Base-by-base conservation (phyloP, 179 eudicot genomes). In the Beta corolliflora region DNA sequence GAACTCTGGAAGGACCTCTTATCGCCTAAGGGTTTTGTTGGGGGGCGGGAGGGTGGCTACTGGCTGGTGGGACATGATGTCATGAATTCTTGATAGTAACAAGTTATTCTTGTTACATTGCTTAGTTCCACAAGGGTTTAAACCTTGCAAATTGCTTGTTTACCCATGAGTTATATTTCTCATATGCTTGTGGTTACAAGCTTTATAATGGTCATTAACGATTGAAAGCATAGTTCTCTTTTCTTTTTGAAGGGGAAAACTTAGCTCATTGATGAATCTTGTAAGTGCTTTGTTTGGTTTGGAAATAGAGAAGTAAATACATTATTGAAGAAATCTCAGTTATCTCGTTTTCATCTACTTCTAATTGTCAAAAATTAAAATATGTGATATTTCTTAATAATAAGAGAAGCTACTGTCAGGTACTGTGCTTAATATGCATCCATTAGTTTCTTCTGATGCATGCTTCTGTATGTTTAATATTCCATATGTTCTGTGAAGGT, bases 401-500 rank as follows among this genome's bases (percentile, higher is more conserved):
- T 52, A 23, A 66, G 60, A 46, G 14, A 70, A 45, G 79, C 68
- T 80, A 46, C 60, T 71, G 58, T 48, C 6, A 21, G 54, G 18
- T 52, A 36, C 53, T 46, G 3, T 50, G 41, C 31, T 10, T 21
- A 18, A 52, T 67, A 13, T 54, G 53, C 53, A 50, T 13, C n/a
- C 10, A 73, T 19, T 66, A 48, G 7, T 65, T 59, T 52, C n/a
- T 25, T 72, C 41, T 13, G 58, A 75, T 29, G 50, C 53, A 76
- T 68, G 73, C 15, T 77, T 21, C 36, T 46, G 23, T 75, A 25
- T 46, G 48, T 54, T 71, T 48, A 15, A 52, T 85, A 23, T 61
- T 29, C 67, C 23, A 8, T 80, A 58, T 82, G 71, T 18, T 71
- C 53, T 60, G 55, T 75, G 73, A 73, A 88, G 91, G 91, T 60